Evolutionary conservation across 495 filamentous ascomycete genomes (phyloP).

Genomic region (Hyphodiscus hymeniophilus): DNA sequence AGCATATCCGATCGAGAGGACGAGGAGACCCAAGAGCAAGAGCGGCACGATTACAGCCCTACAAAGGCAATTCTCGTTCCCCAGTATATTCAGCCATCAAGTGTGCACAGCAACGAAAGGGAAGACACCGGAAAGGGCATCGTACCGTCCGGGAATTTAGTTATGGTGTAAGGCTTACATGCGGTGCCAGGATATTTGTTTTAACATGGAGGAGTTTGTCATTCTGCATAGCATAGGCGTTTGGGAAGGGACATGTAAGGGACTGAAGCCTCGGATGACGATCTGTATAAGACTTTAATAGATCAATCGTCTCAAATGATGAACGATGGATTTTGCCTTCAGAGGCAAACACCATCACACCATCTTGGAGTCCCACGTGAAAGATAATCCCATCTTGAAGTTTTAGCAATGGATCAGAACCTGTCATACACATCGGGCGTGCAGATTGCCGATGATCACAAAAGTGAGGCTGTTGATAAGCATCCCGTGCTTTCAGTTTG

Average conservation of each 20-base stretch:
- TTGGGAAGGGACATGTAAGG: neutral
- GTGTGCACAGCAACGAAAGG: constrained; percentile 1
- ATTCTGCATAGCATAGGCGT: constrained; percentile 1
- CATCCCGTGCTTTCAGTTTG: too few species aligned
- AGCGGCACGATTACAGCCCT: constrained; percentile 9
- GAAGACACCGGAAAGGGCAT: constrained; percentile 4
- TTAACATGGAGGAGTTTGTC: neutral
- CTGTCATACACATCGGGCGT: too few species aligned
- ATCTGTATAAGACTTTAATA: too few species aligned
- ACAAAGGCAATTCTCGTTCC: constrained; percentile 17
- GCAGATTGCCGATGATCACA: too few species aligned
- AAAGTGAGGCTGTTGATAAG: too few species aligned
- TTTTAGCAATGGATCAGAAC: too few species aligned
- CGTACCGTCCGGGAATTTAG: constrained; percentile 5
- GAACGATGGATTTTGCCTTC: too few species aligned
- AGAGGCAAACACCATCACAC: too few species aligned
- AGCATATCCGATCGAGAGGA: constrained; percentile 19
- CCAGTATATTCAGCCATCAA: constrained; percentile 10
- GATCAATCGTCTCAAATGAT: too few species aligned
- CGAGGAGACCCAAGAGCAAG: constrained; percentile 3
- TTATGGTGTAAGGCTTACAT: constrained; percentile 17
- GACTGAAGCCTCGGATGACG: too few species aligned
- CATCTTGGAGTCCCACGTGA: too few species aligned
- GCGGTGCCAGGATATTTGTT: neutral
- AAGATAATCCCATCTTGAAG: too few species aligned